Base-by-base conservation (phyloP, 257 asterid genomes). In the Paulownia fortunei region DNA sequence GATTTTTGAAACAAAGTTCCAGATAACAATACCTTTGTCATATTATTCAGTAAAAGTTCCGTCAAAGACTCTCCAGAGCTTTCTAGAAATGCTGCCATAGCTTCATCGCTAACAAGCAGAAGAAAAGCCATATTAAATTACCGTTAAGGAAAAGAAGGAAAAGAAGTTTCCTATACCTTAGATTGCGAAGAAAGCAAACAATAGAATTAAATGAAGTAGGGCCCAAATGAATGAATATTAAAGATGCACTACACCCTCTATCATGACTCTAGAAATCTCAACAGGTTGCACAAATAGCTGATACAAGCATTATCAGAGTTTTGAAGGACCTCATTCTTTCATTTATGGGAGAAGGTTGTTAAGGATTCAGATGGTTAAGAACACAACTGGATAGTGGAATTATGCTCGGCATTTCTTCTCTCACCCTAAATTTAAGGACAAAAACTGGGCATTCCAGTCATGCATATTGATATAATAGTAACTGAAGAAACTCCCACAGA, bases 81-180 rank as follows among this genome's bases (percentile, higher is more conserved):
- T 92, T 94, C 98, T 69, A 94, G 56, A 84, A 84, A 90, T 68
- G 97, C 96, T 10, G 98, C 97, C 77, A 94, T 52, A 47, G 91
- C 92, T 78, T 92, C 98, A 77, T 94, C 98, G 19, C 97, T 94
- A 69, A 67, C 66, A 82, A 5, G 65, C 37, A 72, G 61, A 66
- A 69, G 36, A 74, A 65, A 68, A 77, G 21, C 39, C 72, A 51
- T 36, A 52, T 79, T 72, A 32, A 39, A 8, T 66, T 41, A 59
- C 72, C 24, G 56, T 13, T 7, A 32, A 2, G 13, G 30, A 16
- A 60, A 68, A 27, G 24, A 34, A 67, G 13, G 70, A 58, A 19
- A 27, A 26, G 6, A 52, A 56, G 37, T 67, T n/a, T 27, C 23
- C 46, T 6, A 39, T 10, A 10, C 34, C 54, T 15, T 21, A 51